Evolutionary conservation across 2,329 filamentous ascomycete genomes (phyloP), one percentile per base, ranked within the genome.

Genomic region (Pseudopyricularia javanii): DNA sequence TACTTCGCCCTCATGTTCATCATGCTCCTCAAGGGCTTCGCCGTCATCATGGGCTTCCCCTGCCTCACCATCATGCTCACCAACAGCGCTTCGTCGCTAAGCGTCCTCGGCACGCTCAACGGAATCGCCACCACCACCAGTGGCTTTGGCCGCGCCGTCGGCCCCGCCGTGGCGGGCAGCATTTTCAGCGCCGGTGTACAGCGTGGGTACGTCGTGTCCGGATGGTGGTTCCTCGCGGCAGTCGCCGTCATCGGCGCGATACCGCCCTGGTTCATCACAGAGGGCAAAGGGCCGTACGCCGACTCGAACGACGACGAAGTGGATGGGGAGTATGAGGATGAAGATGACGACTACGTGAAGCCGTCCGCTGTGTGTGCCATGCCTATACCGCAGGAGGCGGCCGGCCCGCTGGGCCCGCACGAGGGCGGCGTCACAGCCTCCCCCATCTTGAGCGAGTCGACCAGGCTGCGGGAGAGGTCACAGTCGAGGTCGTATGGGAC

Each of bases 91-190:
- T 88, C 90, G 0, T 89, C 91, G 7, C 80, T 91, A 65, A 83
- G 86, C 5, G 90, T 88, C 0, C 78, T 98, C 0, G 93, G 93
- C 3, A 90, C 88, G 0, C 75, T 98, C 26, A 96, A 98, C 62
- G 93, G 93, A 9, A 78, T 97, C 32, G 93, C 93, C 0, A 93
- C 98, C 67, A 95, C 90, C 0, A 80, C 98, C 0, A 95, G 89
- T 0, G 93, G 93, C 0, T 88, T 88, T 0, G 93, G 93, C 8
- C 83, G 93, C 55, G 90, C 91, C 45, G 79, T 89, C 0, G 93
- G 93, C 0, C 93, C 93, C 0, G 91, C 97, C 58, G 72, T 95
- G 0, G 78, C 82, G 0, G 91, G 91, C 0, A 70, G 74, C 1
- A 73, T 83, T 0, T 96, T 95, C 62, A 85, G 82, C 0, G 81